Percentiles rank a stretch among this genome's conserved stretches.
Evolutionary conservation across 345 rosid genomes (phyloP).

Genomic region (Pelargonium nanum): DNA sequence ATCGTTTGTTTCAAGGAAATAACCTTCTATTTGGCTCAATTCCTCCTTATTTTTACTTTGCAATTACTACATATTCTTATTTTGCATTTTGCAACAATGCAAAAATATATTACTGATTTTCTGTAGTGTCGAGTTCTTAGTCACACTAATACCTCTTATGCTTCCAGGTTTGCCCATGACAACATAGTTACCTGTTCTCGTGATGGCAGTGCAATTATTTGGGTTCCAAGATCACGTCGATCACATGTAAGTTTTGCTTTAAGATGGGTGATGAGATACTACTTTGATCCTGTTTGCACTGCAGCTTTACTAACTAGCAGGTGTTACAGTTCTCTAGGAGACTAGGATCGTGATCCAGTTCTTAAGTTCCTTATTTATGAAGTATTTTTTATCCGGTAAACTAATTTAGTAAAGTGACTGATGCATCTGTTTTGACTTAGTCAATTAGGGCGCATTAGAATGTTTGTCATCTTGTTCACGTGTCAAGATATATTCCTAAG

Average conservation of each 20-base stretch:
- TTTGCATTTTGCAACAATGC: background rate
- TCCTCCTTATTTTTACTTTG: background rate
- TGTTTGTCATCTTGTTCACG: too few relatives aligned
- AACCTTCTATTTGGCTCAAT: background rate
- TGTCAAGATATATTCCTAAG: too few relatives aligned
- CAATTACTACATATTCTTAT: constrained; percentile 9
- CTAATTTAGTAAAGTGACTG: background rate
- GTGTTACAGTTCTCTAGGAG: background rate
- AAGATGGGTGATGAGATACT: too few relatives aligned
- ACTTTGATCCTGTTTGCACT: background rate
- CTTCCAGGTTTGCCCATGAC: constrained; percentile 81
- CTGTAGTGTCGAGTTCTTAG: background rate
- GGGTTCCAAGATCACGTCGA: constrained; percentile 91
- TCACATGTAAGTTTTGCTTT: constrained; percentile 48
- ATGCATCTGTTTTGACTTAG: too few relatives aligned
- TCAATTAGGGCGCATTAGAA: too few relatives aligned
- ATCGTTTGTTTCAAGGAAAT: background rate
- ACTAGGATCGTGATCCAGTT: background rate
- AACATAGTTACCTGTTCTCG: constrained; percentile 96
- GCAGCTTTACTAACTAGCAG: background rate
- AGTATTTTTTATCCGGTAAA: background rate
- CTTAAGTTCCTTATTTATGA: too few relatives aligned
- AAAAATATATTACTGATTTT: background rate
- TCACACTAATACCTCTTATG: background rate
- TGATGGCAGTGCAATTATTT: constrained; percentile 99